Base-by-base conservation (phyloP, 2,329 filamentous ascomycete genomes). In the Monilinia vaccinii-corymbosi region DNA sequence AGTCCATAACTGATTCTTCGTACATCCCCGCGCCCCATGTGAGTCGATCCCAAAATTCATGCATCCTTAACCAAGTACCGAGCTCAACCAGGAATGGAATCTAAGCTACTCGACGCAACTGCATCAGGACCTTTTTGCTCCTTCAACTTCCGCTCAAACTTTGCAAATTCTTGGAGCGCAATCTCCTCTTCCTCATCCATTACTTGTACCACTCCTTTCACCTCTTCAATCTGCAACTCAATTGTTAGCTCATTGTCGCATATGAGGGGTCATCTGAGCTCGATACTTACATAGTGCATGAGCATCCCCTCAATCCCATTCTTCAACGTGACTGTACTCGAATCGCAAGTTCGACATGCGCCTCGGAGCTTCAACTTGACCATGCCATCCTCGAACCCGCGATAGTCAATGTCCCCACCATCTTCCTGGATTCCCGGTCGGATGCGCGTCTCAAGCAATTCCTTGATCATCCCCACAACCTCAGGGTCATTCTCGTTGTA, bases 291-390 rank as follows among this genome's bases (percentile, higher is more conserved):
- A 74, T 94, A 94, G 74, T 93, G 90, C 90, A 96, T 97, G 73
- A 97, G 75, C 94, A 99, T 97, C 66, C 89, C 90, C 80, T 99
- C 94, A 67, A 99, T 99, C 8, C 94, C 94, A 73, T 95, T 97
- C 80, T 96, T 96, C 66, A 99, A 75, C 34, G 94, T 99, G 40
- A 97, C 92, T 0, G 94, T 97, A 73, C 92, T 97, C 49, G 90
- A 96, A 74, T 97, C 94, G 73, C 94, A 99, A 23, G 93, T 97
- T 66, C 94, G 81, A 75, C 94, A 99, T 23, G 94, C 94, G 18
- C 94, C 94, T 52, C 93, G 81, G 69, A 99, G 76, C 80, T 96
- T 97, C 69, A 96, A 73, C 68, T 84, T 73, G n/a, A 96, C 94
- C 64, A 87, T 82, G 0, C 94, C 94, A 67, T 91, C 82, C 66